A percentile compares a stretch with the other conserved stretches of the same genome.
phyloP scores from a whole-genome alignment of 257 asterid genomes.

The Fraxinus pennsylvanica region DNA sequence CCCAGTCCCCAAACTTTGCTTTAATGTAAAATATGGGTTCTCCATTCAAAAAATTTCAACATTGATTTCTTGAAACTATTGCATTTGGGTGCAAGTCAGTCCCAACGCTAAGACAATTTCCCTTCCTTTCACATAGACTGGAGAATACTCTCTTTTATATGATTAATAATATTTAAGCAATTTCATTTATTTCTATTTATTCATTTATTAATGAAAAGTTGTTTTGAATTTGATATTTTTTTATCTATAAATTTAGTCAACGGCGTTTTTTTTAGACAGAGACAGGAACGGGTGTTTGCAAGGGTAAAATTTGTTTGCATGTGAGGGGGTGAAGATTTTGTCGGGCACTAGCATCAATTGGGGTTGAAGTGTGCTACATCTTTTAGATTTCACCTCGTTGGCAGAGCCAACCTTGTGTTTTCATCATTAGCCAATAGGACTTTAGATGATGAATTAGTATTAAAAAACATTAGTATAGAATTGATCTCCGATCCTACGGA shows the following conservation, averaged over 20 bases:
- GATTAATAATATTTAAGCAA: conserved; percentile 37
- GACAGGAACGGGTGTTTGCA: conserved; percentile 38
- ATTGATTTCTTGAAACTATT: not conserved
- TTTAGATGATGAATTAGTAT: too few relatives aligned
- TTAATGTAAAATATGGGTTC: not conserved
- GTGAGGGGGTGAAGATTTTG: conserved; percentile 45
- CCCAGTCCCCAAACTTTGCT: not conserved
- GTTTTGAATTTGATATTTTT: conserved; percentile 13
- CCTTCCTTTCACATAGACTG: conserved; percentile 1
- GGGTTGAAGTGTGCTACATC: conserved; percentile 6
- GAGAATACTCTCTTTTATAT: conserved; percentile 22
- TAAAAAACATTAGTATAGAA: too few relatives aligned
- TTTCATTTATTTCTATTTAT: conserved; percentile 8
- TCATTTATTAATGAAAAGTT: not conserved
- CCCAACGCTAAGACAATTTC: conserved; percentile 13
- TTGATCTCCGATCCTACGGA: too few relatives aligned
- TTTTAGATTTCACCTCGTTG: conserved; percentile 44
- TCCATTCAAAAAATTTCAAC: not conserved
- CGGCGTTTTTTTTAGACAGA: conserved; percentile 24
- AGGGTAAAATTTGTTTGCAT: conserved; percentile 60
- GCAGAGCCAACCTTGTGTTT: conserved; percentile 29
- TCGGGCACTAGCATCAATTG: conserved; percentile 52
- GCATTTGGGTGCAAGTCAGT: not conserved
- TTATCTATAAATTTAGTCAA: not conserved
- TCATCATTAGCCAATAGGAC: not conserved